Base-by-base conservation (phyloP, 768 basidiomycete species). In the Russula foetens region DNA sequence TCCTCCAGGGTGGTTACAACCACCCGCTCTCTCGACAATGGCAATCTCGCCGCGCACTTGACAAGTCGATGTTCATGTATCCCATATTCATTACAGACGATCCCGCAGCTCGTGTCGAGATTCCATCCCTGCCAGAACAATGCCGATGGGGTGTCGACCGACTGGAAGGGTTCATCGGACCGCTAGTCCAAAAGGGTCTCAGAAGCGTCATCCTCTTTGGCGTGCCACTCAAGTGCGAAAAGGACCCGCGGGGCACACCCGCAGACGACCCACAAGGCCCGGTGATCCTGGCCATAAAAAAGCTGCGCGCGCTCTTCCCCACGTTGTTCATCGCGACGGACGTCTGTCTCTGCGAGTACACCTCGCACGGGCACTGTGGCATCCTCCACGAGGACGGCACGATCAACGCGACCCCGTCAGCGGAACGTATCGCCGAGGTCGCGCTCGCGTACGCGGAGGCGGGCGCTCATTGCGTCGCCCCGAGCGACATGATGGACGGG, bases 401-500 rank as follows among this genome's bases (percentile, higher is more conserved):
- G 3, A 90, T 98, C 72, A 77, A 90, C 72, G 84, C 84, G 38
- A 77, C 75, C 11, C 85, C 85, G 19, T 95, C 92, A 23, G 90
- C 92, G 14, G 76, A 78, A n/a, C 87, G 97, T 62, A 88, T 99
- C 62, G 92, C 92, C 0, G 77, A 97, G 69, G 95, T 99, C 26
- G 93, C 97, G 0, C 77, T 98, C 48, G 85, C 81, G 69, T 99
- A 99, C 66, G 97, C 95, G 0, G 77, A 79, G 56, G 97, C 97
- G 0, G 97, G 97, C n/a, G 97, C 93, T 1, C 92, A 98, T 72
- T 93, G 93, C 69, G 95, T 99, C 59, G 97, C 97, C 2, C 97
- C 97, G 7, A 97, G 94, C 69, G 97, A 98, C 73, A 99, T 99
- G 97, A 98, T 98, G 94, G 97, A 99, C 70, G 97, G 96, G 0